Evolutionary conservation across 2,329 filamentous ascomycete species (phyloP), one percentile per base, ranked within the genome.

Genomic region (Alternaria sp.): DNA sequence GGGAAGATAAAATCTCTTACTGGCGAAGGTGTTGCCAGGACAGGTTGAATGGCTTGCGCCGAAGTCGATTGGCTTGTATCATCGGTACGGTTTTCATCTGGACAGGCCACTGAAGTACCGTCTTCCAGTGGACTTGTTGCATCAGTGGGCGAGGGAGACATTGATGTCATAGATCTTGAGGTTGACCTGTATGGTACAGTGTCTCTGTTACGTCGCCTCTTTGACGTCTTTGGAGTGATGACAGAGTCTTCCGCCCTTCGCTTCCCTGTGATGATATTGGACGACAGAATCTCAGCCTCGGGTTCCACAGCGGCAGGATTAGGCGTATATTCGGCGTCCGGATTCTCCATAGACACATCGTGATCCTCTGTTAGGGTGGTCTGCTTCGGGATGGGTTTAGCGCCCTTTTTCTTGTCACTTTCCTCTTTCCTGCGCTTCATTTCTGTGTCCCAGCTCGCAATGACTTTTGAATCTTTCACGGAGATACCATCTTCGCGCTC

Each of bases 401-500:
- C 22, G 26, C 39, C 28, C 28, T 58, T 42, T 34, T 62, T 55
- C 34, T 51, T 36, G 38, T 36, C 43, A 5, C 26, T 42, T 34
- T 32, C 38, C n/a, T 8, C 18, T 32, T 55, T 46, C 30, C 41
- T 54, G 22, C 53, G 57, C 39, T 44, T 61, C 57, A 65, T 59
- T 14, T 48, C 51, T 8, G 62, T 57, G 44, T 57, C 59, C 24
- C 59, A 65, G 6, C 43, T 54, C 12, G 57, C 52, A 28, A 65
- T 59, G 20, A 65, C 57, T 7, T 59, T 54, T 11, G 69, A 72
- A 9, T 67, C 51, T 51, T 72, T 62, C n/a, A 71, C 26, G 20
- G 67, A 38, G 6, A 71, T 65, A 5, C 58, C 63, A 4, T 69
- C 42, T 3, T 67, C 63, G 32, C 66, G 67, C 46, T 72, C 67